These are phyloP conservation scores for Mucor lusitanicus DNA, from an alignment of 371 early-diverging fungal species.

Conservation along the genomic window DNA sequence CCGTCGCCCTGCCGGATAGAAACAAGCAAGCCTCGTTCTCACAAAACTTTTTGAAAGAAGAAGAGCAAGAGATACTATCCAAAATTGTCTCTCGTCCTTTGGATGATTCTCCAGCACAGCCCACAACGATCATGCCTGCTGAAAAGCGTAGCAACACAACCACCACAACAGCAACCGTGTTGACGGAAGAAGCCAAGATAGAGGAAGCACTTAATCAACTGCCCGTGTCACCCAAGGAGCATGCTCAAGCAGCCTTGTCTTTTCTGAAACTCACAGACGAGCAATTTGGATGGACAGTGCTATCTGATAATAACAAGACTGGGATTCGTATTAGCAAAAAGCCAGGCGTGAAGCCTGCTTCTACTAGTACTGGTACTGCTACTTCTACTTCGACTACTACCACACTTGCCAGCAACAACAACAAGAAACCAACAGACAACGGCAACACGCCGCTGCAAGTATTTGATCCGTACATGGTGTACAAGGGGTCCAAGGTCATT, in stretches of 20 bases:
- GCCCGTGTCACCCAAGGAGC: slow-evolving; percentile 25
- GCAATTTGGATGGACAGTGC: slow-evolving; percentile 51
- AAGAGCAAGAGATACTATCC: neutral
- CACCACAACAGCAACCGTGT: neutral
- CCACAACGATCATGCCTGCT: too few species aligned
- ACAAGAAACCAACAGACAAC: neutral
- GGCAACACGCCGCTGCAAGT: slow-evolving; percentile 16
- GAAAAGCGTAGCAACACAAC: neutral
- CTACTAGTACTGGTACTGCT: too few species aligned
- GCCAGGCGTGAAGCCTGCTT: slow-evolving; percentile 19
- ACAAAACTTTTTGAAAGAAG: neutral
- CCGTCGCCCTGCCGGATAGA: neutral
- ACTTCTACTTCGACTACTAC: too few species aligned
- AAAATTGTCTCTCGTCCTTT: too few species aligned
- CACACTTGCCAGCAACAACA: too few species aligned
- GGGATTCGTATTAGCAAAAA: slow-evolving; percentile 51
- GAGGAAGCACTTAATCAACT: slow-evolving; percentile 10
- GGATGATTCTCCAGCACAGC: too few species aligned
- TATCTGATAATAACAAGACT: slow-evolving; percentile 48
- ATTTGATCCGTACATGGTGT: slow-evolving; percentile 53
- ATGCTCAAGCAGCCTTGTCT: slow-evolving; percentile 32
- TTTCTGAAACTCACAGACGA: slow-evolving; percentile 39
- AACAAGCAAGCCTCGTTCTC: neutral
- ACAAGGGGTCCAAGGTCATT: slow-evolving; percentile 59
- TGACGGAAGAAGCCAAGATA: slow-evolving; percentile 4